Percentiles rank a stretch among this genome's conserved stretches.
phyloP scores from a whole-genome alignment of 352 stramenopile genomes.

The Phytophthora pseudosyringae region DNA sequence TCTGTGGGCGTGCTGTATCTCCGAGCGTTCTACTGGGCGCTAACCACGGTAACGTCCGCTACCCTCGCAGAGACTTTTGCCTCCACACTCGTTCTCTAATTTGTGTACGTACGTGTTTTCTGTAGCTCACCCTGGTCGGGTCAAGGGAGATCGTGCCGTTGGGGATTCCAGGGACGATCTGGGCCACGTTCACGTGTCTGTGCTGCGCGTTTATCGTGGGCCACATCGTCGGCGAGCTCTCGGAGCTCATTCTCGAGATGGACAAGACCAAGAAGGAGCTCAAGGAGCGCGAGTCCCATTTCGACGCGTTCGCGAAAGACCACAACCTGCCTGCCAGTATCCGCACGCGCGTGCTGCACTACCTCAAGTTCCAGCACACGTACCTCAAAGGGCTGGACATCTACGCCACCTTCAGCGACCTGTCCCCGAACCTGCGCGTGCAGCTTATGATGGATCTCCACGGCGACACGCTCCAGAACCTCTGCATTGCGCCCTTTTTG shows the following conservation, averaged over 20 bases:
- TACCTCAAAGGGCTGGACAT: conserved; percentile 77
- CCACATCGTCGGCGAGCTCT: conserved; percentile 79
- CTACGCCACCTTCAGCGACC: conserved; percentile 74
- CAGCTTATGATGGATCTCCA: conserved; percentile 82
- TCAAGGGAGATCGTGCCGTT: conserved; percentile 75
- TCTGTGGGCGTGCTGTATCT: conserved; percentile 63
- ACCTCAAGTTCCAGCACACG: conserved; percentile 73
- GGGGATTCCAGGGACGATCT: conserved; percentile 65
- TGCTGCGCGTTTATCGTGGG: conserved; percentile 82
- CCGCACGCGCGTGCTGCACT: conserved; percentile 65
- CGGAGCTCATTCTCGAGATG: conserved; percentile 78
- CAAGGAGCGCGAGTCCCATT: conserved; percentile 66
- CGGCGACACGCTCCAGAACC: conserved; percentile 50
- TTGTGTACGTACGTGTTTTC: conserved; percentile 1
- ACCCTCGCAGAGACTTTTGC: too few species aligned
- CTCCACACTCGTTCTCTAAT: background rate
- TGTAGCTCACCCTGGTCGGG: conserved; percentile 67
- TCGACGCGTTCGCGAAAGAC: conserved; percentile 75
- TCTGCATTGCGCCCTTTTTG: conserved; percentile 66
- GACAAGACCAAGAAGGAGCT: conserved; percentile 79
- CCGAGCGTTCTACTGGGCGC: conserved; percentile 77
- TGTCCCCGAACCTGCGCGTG: conserved; percentile 70
- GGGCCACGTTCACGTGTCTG: conserved; percentile 67
- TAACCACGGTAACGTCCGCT: conserved; percentile 56
- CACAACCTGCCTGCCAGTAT: conserved; percentile 64